phyloP scores from a whole-genome alignment of 2,329 filamentous ascomycete genomes.

The Magnaporthales sp. region DNA sequence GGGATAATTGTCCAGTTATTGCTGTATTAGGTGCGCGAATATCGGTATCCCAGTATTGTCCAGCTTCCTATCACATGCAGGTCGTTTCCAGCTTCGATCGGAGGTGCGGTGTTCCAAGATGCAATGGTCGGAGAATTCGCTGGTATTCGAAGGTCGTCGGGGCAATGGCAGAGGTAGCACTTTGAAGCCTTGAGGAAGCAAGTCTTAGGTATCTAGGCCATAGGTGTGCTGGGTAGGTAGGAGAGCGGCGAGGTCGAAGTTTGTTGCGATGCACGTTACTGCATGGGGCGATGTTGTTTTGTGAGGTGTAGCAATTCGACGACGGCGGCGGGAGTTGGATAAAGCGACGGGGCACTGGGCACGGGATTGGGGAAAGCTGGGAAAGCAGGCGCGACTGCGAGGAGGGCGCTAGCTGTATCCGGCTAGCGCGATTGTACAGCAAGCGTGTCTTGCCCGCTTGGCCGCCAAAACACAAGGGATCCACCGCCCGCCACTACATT shows the following conservation, averaged over 20 bases:
- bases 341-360: background rate
- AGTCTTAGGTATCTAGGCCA: background rate
- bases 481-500: background rate
- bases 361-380: background rate
- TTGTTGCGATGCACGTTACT: background rate
- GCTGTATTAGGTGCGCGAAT: background rate
- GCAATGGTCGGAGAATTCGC: background rate
- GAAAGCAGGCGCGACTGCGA: background rate
- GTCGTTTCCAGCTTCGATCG: background rate
- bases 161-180: background rate
- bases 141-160: background rate
- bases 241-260: background rate
- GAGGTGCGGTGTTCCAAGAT: background rate
- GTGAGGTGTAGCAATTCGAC: background rate
- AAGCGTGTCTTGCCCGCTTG: conserved; percentile 1
- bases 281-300: background rate
- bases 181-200: background rate
- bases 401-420: background rate
- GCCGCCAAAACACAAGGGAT: background rate
- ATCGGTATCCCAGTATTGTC: too few relatives aligned
- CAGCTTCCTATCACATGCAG: conserved; percentile 1
- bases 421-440: background rate
- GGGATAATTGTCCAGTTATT: background rate
- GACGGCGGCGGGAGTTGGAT: conserved; percentile 1
- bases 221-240: background rate